Conservation (phyloP, 2,329 filamentous ascomycete species). For the Microcyclosporella mali region DNA sequence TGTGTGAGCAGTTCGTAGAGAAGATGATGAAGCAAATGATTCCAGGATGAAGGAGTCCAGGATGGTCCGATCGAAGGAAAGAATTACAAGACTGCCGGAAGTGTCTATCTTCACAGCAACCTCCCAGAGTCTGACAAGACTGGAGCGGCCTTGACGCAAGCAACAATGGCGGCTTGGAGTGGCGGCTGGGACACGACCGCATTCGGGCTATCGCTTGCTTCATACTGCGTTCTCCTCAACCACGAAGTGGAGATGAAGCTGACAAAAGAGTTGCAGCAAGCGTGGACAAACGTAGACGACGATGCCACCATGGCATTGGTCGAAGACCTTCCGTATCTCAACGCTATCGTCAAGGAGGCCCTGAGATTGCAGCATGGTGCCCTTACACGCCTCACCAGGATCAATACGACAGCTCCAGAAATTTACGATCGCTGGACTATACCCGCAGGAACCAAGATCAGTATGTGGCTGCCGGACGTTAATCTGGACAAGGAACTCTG, state of each 20-base stretch:
- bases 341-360: slow-evolving; percentile 6
- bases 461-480: slow-evolving; percentile 5
- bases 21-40: slow-evolving; percentile 9
- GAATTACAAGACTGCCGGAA: slow-evolving; percentile 6
- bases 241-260: slow-evolving; percentile 1
- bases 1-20: slow-evolving; percentile 2
- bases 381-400: slow-evolving; percentile 4
- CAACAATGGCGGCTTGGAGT: slow-evolving; percentile 8
- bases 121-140: slow-evolving; percentile 5
- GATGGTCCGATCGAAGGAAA: slow-evolving; percentile 1
- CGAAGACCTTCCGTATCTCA: slow-evolving; percentile 3
- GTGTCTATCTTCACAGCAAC: slow-evolving; percentile 8
- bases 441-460: slow-evolving; percentile 4
- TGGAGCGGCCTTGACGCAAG: slow-evolving; percentile 1
- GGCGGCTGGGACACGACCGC: slow-evolving; percentile 11
- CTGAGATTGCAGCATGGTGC: slow-evolving; percentile 9
- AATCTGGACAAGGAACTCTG: slow-evolving; percentile 5
- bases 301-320: not conserved
- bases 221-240: slow-evolving; percentile 2
- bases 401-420: slow-evolving; percentile 2
- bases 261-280: slow-evolving; percentile 1
- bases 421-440: slow-evolving; percentile 6
- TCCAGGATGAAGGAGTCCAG: slow-evolving; percentile 4
- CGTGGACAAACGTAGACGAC: slow-evolving; percentile 4
- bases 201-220: slow-evolving; percentile 2